Base-by-base conservation (phyloP, 2,329 filamentous ascomycete genomes). In the Fusarium avenaceum region DNA sequence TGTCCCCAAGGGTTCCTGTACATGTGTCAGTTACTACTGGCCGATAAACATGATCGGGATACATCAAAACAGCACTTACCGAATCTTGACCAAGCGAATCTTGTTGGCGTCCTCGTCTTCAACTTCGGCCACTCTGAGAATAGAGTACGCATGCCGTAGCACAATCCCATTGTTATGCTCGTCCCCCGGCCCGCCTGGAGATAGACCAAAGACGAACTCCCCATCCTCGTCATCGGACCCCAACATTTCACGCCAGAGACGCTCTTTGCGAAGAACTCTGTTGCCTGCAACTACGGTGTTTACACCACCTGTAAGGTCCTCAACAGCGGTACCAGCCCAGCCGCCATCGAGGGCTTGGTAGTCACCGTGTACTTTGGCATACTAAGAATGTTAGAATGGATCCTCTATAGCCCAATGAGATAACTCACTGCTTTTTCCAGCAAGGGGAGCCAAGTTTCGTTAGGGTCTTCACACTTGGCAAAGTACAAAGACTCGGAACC, bases 311-410 rank as follows among this genome's bases (percentile, higher is more conserved):
- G 80, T 84, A 57, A 85, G 77, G 73, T 87, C 79, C 62, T 85
- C 83, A 19, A 85, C 78, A 14, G 75, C 83, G 59, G 82, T 81
- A 19, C 83, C 88, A 6, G 89, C 85, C 74, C 87, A 91, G 0
- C 90, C 90, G 7, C 90, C 89, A 49, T 89, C 84, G 53, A 93
- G 88, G 2, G 90, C 83, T 26, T 84, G 84, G 64, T 90, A 93
- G 71, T 93, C 91, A 3, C 90, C 90, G 64, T 93, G 90, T 1
- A 88, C 87, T 75, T 93, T 93, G n/a, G 91, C 90, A 73, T 90
- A 92, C 7, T 76, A 17, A 1, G 20, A n/a, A 33, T 2, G 11
- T 75, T 33, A 74, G 57, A 7, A 30, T 19, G 4, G 4, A 3
- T n/a, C 6, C 24, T 14, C 6, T 4, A 1, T 10, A 13, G 15